Base-by-base conservation (phyloP, 176 grass and related monocot species). In the Eleusine coracana region DNA sequence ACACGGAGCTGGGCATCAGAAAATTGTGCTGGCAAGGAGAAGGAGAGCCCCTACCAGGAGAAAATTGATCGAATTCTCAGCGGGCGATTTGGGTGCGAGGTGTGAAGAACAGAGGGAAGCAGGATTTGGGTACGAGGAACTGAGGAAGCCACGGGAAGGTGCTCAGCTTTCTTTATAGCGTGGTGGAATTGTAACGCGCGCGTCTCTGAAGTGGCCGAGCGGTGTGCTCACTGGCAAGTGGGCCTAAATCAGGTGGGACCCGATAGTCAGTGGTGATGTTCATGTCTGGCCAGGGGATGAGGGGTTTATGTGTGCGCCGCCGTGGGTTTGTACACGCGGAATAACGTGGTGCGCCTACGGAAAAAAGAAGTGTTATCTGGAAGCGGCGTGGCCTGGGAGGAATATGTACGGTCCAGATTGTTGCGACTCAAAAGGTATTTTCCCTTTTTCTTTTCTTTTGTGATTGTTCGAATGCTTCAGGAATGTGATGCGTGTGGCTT, bases 141-240 rank as follows among this genome's bases (percentile, higher is more conserved):
- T 27, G 76, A 80, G 36, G 64, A 78, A 41, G 56, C 17, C n/a
- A 55, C 58, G 56, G 21, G 78, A 52, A 60, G 76, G 77, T 68
- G 70, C 45, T 80, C 4, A 56, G n/a, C 25, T 86, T 80, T 81
- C 5, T 78, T 63, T 75, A 83, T 84, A 71, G 52, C 20, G 52
- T 4, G 34, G 66, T 28, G 64, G 74, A 16, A 76, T 12, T 20
- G 65, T 39, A 16, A 77, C 16, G 11, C 36, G 50, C 11, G 12
- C 27, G 13, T 61, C 40, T 54, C 6, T 7, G 3, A 54, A 38
- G 15, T 51, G 68, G 44, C 42, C 18, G 0, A 20, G 67, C 20
- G 10, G 13, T 5, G 5, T 14, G 0, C 0, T 71, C 45, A 7
- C 3, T 52, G 75, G 1, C 13, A 63, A 11, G 10, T 29, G 25